These are phyloP conservation scores for Lentinula edodes DNA, from an alignment of 768 basidiomycete species.

Conservation along the genomic window DNA sequence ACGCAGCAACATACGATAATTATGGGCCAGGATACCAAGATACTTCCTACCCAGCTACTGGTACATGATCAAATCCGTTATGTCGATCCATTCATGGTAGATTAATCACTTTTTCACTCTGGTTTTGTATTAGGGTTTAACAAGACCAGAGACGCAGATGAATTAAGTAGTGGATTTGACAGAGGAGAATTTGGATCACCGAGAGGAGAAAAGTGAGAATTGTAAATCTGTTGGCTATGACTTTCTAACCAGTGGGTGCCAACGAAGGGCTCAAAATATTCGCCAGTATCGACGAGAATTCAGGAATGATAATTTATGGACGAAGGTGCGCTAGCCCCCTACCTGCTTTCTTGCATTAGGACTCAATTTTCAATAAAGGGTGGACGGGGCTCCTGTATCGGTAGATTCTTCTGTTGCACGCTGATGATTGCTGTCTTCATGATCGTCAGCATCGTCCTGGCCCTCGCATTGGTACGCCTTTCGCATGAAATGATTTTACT, in stretches of 20 bases:
- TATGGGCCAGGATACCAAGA: slow-evolving; percentile 27
- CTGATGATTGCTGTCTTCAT: slow-evolving; percentile 62
- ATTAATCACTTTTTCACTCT: neutral
- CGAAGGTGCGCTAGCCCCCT: slow-evolving; percentile 35
- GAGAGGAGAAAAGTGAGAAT: slow-evolving; percentile 21
- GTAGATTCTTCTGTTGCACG: slow-evolving; percentile 74
- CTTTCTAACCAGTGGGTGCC: too few relatives aligned
- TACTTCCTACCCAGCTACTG: slow-evolving; percentile 20
- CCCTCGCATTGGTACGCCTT: slow-evolving; percentile 58
- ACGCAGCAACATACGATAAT: slow-evolving; percentile 27
- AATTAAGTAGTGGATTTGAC: slow-evolving; percentile 31
- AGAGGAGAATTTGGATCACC: slow-evolving; percentile 32
- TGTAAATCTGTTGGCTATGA: neutral
- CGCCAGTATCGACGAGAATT: slow-evolving; percentile 50
- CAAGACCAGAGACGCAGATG: slow-evolving; percentile 3
- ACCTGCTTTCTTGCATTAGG: neutral
- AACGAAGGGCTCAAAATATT: slow-evolving; percentile 32
- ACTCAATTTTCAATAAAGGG: slow-evolving; percentile 35
- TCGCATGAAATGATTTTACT: neutral
- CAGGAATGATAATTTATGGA: slow-evolving; percentile 60
- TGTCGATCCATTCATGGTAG: neutral
- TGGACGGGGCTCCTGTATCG: slow-evolving; percentile 50
- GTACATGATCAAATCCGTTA: neutral
- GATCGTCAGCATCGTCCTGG: slow-evolving; percentile 57
- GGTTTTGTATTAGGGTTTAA: neutral